Percentiles rank a stretch among this genome's conserved stretches.
Evolutionary conservation across 495 filamentous ascomycete genomes (phyloP).

Genomic region (Thermothielavioides terrestris): DNA sequence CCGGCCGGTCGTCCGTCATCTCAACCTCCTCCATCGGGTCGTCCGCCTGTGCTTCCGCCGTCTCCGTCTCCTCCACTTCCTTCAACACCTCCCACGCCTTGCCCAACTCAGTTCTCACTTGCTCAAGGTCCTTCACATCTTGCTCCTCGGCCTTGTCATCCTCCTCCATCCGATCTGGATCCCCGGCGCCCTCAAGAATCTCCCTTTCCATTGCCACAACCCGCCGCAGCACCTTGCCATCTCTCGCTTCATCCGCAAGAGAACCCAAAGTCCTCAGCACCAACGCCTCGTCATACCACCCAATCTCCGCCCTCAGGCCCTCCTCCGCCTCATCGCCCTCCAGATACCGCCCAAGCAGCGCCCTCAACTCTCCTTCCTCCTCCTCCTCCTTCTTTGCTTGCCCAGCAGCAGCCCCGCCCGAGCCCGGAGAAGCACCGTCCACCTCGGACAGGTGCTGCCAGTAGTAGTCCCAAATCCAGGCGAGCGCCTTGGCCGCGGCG

Average conservation of each 20-base stretch:
- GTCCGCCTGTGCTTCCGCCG: constrained; percentile 11
- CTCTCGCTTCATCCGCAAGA: constrained; percentile 26
- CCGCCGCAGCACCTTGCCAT: constrained; percentile 27
- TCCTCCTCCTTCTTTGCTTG: background rate
- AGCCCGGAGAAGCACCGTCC: background rate
- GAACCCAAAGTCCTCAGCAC: constrained; percentile 25
- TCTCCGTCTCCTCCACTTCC: constrained; percentile 7
- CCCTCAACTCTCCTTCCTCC: constrained; percentile 5
- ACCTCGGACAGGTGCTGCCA: constrained; percentile 50
- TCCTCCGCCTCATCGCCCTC: constrained; percentile 11
- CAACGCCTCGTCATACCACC: constrained; percentile 18
- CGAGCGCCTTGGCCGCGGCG: constrained; percentile 57
- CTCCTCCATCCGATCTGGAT: constrained; percentile 11
- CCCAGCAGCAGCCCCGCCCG: background rate
- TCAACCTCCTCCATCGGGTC: constrained; percentile 5
- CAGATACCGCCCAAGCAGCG: constrained; percentile 11
- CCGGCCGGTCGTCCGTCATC: constrained; percentile 17
- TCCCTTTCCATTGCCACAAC: constrained; percentile 26
- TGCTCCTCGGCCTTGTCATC: constrained; percentile 13
- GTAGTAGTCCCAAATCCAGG: constrained; percentile 84
- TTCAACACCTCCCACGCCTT: constrained; percentile 13
- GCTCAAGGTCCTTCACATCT: constrained; percentile 21
- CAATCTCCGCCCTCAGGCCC: constrained; percentile 15
- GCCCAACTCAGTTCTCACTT: constrained; percentile 24
- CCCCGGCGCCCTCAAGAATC: constrained; percentile 9